Evolutionary conservation across 2,329 filamentous ascomycete genomes (phyloP).

Genomic region (Aspergillus hiratsukae): DNA sequence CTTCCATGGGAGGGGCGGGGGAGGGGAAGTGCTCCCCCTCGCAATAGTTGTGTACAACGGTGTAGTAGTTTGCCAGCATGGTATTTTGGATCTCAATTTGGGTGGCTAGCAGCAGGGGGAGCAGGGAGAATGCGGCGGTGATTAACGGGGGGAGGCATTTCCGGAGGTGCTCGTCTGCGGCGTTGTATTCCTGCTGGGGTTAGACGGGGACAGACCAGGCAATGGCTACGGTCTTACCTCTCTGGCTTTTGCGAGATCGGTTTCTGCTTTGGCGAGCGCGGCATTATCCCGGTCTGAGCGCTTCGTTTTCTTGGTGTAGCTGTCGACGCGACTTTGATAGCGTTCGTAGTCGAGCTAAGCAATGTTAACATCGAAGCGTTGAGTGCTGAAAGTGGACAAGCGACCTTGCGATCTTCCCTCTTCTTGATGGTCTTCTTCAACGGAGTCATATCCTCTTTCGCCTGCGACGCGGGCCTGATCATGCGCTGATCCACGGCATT

Average conservation of each 20-base stretch:
- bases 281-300: constrained; percentile 70
- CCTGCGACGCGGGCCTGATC: constrained; percentile 64
- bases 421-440: constrained; percentile 82
- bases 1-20: constrained; percentile 66
- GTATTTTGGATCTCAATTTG: constrained; percentile 75
- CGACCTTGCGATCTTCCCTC: constrained; percentile 69
- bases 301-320: constrained; percentile 64
- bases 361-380: constrained; percentile 1
- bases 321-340: constrained; percentile 66
- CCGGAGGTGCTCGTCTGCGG: constrained; percentile 69
- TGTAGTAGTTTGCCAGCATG: constrained; percentile 74
- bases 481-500: constrained; percentile 65
- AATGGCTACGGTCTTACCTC: constrained; percentile 47
- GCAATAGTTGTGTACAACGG: constrained; percentile 68
- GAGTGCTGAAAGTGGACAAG: neutral
- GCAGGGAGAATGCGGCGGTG: constrained; percentile 64
- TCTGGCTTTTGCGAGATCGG: constrained; percentile 61
- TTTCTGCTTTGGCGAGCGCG: constrained; percentile 65
- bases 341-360: constrained; percentile 70
- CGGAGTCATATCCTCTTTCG: constrained; percentile 64
- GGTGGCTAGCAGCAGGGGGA: constrained; percentile 64
- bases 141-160: constrained; percentile 68
- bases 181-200: constrained; percentile 60
- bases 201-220: constrained; percentile 2
- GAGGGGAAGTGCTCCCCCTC: constrained; percentile 65